phyloP scores from a whole-genome alignment of 352 stramenopile genomes.

The Pilasporangium apinafurcum region DNA sequence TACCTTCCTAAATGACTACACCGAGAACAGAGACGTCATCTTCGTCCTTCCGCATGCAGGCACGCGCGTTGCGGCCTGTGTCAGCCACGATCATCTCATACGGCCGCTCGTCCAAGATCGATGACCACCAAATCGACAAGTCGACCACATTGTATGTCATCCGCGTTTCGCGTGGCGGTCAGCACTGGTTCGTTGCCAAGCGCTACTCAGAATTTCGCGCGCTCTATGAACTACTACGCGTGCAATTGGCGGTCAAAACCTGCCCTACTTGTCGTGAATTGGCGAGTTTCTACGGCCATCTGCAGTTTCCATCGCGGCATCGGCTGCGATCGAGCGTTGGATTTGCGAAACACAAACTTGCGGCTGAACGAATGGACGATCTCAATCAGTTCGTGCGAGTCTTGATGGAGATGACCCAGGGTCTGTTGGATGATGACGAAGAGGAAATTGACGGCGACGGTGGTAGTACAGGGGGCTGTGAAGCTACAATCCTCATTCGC shows the following conservation, averaged over 20 bases:
- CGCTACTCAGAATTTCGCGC: constrained; percentile 73
- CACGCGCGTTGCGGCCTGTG: constrained; percentile 53
- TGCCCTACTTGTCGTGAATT: constrained; percentile 52
- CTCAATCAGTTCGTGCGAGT: constrained; percentile 63
- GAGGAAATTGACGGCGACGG: constrained; percentile 27
- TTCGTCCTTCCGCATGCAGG: constrained; percentile 20
- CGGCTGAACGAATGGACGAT: constrained; percentile 44
- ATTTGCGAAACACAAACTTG: constrained; percentile 48
- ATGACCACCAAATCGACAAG: constrained; percentile 18
- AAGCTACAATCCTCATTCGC: constrained; percentile 38
- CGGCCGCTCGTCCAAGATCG: constrained; percentile 44
- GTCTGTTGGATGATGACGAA: constrained; percentile 47
- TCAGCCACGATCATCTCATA: constrained; percentile 60
- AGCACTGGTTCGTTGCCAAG: constrained; percentile 67
- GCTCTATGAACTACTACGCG: constrained; percentile 33
- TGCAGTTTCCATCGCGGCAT: constrained; percentile 54
- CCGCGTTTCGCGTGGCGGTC: constrained; percentile 39
- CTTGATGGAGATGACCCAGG: constrained; percentile 60
- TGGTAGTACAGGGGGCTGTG: constrained; percentile 12
- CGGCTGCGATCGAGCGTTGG: constrained; percentile 34
- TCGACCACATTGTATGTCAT: constrained; percentile 70
- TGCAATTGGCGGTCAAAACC: constrained; percentile 12
- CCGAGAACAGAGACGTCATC: too few relatives aligned
- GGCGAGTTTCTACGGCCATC: constrained; percentile 21
- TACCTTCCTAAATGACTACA: too few relatives aligned